phyloP scores from a whole-genome alignment of 2,329 filamentous ascomycete species.

The Exutisphaerella laricina region DNA sequence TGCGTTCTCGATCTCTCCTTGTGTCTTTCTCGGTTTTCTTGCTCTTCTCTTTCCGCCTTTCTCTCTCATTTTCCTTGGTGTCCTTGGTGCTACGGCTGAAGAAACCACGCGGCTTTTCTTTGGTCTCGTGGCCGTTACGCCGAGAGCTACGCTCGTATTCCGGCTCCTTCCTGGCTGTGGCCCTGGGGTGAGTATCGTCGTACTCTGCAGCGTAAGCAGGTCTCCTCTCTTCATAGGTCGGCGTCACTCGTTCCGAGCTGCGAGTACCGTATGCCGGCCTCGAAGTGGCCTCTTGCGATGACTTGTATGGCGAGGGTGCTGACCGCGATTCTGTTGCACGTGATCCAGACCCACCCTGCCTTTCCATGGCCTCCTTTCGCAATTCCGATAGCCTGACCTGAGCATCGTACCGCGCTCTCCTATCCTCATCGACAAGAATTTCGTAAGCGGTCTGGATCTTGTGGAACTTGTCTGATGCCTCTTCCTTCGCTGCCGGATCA shows the following conservation, averaged over 20 bases:
- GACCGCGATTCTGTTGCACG: constrained; percentile 15
- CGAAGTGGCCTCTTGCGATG: constrained; percentile 10
- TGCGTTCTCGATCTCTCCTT: constrained; percentile 36
- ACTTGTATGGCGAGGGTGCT: constrained; percentile 12
- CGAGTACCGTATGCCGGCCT: constrained; percentile 13
- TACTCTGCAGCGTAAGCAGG: constrained; percentile 28
- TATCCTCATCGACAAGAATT: constrained; percentile 70
- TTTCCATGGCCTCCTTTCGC: constrained; percentile 50
- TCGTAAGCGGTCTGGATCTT: constrained; percentile 91
- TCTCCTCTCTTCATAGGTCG: constrained; percentile 31
- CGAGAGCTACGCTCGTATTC: constrained; percentile 33
- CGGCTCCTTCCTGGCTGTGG: constrained; percentile 36
- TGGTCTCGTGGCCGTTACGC: constrained; percentile 19
- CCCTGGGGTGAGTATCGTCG: constrained; percentile 32
- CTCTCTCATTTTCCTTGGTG: constrained; percentile 35
- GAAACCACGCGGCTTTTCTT: constrained; percentile 16
- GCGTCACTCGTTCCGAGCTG: constrained; percentile 18
- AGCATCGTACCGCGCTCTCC: constrained; percentile 72
- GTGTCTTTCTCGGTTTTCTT: constrained; percentile 38
- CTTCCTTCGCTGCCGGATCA: constrained; percentile 66
- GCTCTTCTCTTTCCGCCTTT: constrained; percentile 38
- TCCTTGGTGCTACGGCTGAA: constrained; percentile 20
- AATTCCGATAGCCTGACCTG: constrained; percentile 62
- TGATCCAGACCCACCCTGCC: constrained; percentile 17
- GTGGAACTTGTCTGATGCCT: constrained; percentile 84